Evolutionary conservation across 2,329 filamentous ascomycete species (phyloP).

Genomic region (Aspergillus awamori): DNA sequence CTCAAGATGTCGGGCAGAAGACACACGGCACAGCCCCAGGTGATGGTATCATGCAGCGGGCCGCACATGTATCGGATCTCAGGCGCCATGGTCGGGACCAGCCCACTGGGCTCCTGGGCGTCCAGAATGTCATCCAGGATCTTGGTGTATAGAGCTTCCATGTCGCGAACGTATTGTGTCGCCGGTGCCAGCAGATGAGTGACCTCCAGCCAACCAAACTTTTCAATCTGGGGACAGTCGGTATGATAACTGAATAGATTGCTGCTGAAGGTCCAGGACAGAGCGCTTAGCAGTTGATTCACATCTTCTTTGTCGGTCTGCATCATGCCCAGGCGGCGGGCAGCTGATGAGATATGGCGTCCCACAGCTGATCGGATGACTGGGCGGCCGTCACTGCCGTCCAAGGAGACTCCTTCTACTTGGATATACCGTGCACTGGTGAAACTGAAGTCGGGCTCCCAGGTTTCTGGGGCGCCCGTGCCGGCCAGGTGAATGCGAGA

Average conservation of each 20-base stretch:
- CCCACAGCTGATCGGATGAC: slow-evolving; percentile 22
- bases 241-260: slow-evolving; percentile 54
- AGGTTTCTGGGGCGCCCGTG: slow-evolving; percentile 19
- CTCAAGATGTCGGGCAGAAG: slow-evolving; percentile 27
- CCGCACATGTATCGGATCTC: slow-evolving; percentile 55
- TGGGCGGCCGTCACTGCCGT: slow-evolving; percentile 14
- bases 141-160: slow-evolving; percentile 52
- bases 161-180: slow-evolving; percentile 52
- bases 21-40: slow-evolving; percentile 29
- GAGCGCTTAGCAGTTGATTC: slow-evolving; percentile 39
- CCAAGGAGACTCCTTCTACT: slow-evolving; percentile 24
- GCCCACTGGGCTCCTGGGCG: slow-evolving; percentile 48
- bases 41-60: slow-evolving; percentile 49
- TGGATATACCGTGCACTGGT: slow-evolving; percentile 30
- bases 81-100: slow-evolving; percentile 53
- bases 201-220: slow-evolving; percentile 55
- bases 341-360: slow-evolving; percentile 28
- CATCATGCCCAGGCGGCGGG: slow-evolving; percentile 23
- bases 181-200: slow-evolving; percentile 50
- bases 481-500: slow-evolving; percentile 24
- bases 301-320: slow-evolving; percentile 28
- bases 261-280: slow-evolving; percentile 50
- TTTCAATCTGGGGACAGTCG: slow-evolving; percentile 53
- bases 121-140: slow-evolving; percentile 53
- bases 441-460: slow-evolving; percentile 30